Evolutionary conservation across 495 filamentous ascomycete species (phyloP), one percentile per base, ranked within the genome.

Genomic region (Penicillium argentinense): DNA sequence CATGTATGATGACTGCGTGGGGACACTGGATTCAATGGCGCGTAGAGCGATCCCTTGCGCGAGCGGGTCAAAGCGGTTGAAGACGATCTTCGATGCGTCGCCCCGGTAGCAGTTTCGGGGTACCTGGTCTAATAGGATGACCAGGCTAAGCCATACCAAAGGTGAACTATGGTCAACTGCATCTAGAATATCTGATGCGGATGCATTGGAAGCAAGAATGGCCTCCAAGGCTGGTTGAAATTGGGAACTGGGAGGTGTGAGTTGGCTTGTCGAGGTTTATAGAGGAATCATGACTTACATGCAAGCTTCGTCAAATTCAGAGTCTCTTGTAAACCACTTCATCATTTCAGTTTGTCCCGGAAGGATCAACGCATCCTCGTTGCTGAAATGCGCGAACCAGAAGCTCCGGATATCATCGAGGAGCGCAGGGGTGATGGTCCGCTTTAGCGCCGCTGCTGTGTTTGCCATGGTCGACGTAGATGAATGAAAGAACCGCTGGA

Each of bases 71-170:
- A 66, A 68, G 3, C 44, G 50, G 0, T 30, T 50, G 34, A 64
- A 68, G 1, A 65, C 65, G 2, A 59, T 9, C 34, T 58, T 66
- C 3, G 65, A 53, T 13, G 59, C 54, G 9, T 44, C 42, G 12
- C 57, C 63, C 8, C 65, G 56, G 49, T 61, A 64, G 53, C 65
- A 68, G 38, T 68, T 68, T 4, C 65, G 58, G 8, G 65, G 45
- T 5, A 66, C 34, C 17, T 68, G 65, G 21, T 68, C 65, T 14
- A 68, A 45, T 1, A 68, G 49, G 12, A 68, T 18, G 7, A 66
- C 33, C 1, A 63, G 37, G 17, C 48, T 53, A 4, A 68, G 50
- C 63, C 63, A 68, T 9, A 51, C 45, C 1, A 58, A 30, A 0
- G 60, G 49, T 0, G 54, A 56, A 3, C 33, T 42, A 7, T 51